phyloP scores from a whole-genome alignment of 176 grass and related monocot genomes.

The Saccharum officinarum region DNA sequence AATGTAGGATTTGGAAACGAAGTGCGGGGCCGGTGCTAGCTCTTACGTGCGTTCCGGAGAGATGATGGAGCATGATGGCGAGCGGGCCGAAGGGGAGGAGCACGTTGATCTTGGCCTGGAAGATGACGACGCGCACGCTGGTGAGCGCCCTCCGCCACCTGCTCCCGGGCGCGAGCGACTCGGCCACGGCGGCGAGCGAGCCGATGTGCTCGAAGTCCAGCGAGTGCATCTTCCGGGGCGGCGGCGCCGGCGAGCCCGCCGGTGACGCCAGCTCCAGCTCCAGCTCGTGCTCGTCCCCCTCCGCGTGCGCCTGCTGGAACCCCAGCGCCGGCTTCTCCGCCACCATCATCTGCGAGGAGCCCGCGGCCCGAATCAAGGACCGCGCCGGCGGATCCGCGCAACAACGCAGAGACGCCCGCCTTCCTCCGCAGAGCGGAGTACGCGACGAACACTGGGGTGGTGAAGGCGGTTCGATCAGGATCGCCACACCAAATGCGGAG shows the following conservation, averaged over 20 bases:
- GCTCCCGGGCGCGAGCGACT: constrained; percentile 62
- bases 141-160: constrained; percentile 60
- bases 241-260: constrained; percentile 39
- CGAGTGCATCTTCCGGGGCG: constrained; percentile 63
- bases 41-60: constrained; percentile 79
- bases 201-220: constrained; percentile 92
- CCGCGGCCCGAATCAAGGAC: constrained; percentile 2
- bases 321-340: constrained; percentile 62
- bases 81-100: constrained; percentile 92
- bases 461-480: not conserved
- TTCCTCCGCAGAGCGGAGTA: not conserved
- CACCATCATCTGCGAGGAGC: constrained; percentile 57
- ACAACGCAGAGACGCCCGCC: not conserved
- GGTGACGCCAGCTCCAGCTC: constrained; percentile 11
- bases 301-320: constrained; percentile 41
- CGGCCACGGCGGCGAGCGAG: constrained; percentile 69
- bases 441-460: not conserved
- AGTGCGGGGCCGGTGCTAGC: not conserved
- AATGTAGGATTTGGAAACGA: not conserved
- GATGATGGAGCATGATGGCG: constrained; percentile 86
- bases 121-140: constrained; percentile 81
- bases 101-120: constrained; percentile 89
- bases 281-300: not conserved
- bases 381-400: constrained; percentile 4
- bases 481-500: not conserved